Evolutionary conservation across 352 stramenopile genomes (phyloP), one percentile per base, ranked within the genome.

Genomic region (Globisporangium nodosum): DNA sequence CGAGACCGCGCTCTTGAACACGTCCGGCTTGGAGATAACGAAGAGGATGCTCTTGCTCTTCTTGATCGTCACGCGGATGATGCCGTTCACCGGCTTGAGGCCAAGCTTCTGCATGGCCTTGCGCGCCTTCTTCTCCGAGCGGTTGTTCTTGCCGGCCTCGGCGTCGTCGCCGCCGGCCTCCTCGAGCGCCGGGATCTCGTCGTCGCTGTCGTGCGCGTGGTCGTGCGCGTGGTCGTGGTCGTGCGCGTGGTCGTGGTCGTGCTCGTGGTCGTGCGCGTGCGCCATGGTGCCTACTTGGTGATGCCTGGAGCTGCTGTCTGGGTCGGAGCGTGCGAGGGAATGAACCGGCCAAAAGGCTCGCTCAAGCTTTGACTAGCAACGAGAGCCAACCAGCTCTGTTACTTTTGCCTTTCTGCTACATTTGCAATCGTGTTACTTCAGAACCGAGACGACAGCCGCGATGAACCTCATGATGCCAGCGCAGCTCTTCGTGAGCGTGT

Each of bases 61-160:
- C 86, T 99, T 99, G 64, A 99, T 97, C 24, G 95, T 98, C 52
- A 99, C 96, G 61, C 96, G 90, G 64, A 98, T 90, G 76, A 99
- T 97, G 73, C 95, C 97, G 58, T 84, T 78, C 54, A 99, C 90
- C 33, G 88, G 82, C 68, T 98, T 97, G 85, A 99, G 97, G 55
- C 96, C 96, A 48, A 99, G 88, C 87, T 99, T 99, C 73, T 98
- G 90, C 90, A 99, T 98, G 55, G 96, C 96, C 84, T 99, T 99
- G 68, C 96, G 93, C 49, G 94, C 91, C 81, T 99, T 99, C 85
- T 99, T 99, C 81, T 99, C 97, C 63, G 93, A 90, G 62, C 96
- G 91, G 83, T 98, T 99, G 73, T 97, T 90, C 73, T 94, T 92
- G 73, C 85, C 81, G 24, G 77, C 75, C 68, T 85, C 81, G 61